A percentile compares a stretch with the other conserved stretches of the same genome.
phyloP scores from a whole-genome alignment of 768 basidiomycete species.

The Kwoniella dejecticola region DNA sequence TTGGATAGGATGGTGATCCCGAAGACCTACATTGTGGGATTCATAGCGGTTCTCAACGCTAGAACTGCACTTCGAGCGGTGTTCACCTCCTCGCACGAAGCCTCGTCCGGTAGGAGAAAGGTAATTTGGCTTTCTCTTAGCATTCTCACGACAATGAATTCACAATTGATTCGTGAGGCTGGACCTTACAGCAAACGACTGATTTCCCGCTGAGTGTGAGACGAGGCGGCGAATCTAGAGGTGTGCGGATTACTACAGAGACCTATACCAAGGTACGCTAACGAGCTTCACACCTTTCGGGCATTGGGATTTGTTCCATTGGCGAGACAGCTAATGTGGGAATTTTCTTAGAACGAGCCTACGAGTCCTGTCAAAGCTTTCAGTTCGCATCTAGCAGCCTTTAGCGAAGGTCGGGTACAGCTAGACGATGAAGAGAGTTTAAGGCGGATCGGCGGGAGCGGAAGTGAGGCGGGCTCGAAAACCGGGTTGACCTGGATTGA shows the following conservation, averaged over 20 bases:
- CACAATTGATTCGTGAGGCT: neutral
- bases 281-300: neutral
- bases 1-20: neutral
- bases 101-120: neutral
- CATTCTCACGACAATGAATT: too few species aligned
- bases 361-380: neutral
- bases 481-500: neutral
- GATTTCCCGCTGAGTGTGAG: neutral
- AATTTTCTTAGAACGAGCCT: neutral
- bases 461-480: neutral
- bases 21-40: constrained; percentile 4
- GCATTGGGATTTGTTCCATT: neutral
- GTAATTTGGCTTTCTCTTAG: too few species aligned
- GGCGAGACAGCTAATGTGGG: neutral
- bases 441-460: neutral
- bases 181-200: neutral
- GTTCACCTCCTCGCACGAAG: neutral
- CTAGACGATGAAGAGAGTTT: neutral
- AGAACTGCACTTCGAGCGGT: neutral
- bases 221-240: neutral
- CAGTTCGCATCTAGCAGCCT: neutral
- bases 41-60: neutral
- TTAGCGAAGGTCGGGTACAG: neutral
- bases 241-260: neutral
- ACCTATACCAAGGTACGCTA: neutral